These are phyloP conservation scores for Colletotrichum melonis DNA, from an alignment of 2,329 filamentous ascomycete genomes.

Conservation along the genomic window DNA sequence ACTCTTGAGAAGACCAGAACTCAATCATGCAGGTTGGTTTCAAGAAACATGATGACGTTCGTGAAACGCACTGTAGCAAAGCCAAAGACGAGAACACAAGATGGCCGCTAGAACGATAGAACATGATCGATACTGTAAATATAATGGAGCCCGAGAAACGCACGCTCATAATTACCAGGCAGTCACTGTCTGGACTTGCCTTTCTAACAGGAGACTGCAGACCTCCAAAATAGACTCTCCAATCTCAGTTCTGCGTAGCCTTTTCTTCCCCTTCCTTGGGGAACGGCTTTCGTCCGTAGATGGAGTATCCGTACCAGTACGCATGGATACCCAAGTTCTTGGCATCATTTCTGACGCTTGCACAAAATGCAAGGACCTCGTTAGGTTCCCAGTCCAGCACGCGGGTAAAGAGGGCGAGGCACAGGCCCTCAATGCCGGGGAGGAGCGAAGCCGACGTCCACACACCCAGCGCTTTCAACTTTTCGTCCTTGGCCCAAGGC, in stretches of 20 bases:
- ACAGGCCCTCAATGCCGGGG: constrained; percentile 38
- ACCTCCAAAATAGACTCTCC: background rate
- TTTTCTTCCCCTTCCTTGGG: background rate
- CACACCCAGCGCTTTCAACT: constrained; percentile 52
- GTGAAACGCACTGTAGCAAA: no score
- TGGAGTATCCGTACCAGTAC: constrained; percentile 38
- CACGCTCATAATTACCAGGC: background rate
- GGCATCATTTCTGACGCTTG: constrained; percentile 40
- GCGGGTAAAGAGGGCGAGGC: constrained; percentile 40
- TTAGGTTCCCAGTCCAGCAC: constrained; percentile 38
- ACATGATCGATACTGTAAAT: no score
- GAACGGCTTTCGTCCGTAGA: constrained; percentile 26
- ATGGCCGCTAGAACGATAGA: no score
- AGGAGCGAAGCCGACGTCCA: constrained; percentile 38
- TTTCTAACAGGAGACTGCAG: no score
- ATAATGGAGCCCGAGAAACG: background rate
- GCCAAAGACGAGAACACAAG: no score
- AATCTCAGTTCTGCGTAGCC: background rate
- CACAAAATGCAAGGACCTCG: constrained; percentile 40
- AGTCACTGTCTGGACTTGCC: background rate
- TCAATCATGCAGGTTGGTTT: no score
- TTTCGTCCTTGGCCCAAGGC: constrained; percentile 54
- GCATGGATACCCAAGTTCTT: constrained; percentile 42
- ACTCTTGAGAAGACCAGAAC: no score
- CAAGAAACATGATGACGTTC: no score